Evolutionary conservation across 2,329 filamentous ascomycete genomes (phyloP), one percentile per base, ranked within the genome.

Genomic region (Aspergillus aculeatus): DNA sequence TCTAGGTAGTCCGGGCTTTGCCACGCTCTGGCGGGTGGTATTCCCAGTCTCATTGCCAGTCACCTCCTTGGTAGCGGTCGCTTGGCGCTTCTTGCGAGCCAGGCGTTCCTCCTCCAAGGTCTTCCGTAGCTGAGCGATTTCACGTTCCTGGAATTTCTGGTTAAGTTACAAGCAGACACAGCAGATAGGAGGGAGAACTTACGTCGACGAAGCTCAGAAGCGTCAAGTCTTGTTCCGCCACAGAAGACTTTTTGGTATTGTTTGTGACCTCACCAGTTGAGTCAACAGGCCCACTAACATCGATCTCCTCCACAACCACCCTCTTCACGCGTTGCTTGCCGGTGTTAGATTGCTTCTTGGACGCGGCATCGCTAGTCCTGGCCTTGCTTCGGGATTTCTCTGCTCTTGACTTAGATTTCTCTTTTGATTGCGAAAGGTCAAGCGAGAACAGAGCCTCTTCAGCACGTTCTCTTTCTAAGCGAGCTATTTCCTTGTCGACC

Each of bases 121-220:
- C 65, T 80, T 83, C 47, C 85, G 80, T 53, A 87, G 74, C 48
- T 79, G 76, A 31, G 81, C 80, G 65, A 86, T 81, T 55, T 83
- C 80, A 57, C 79, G 73, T 58, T 73, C 69, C 75, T 77, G 56
- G 7, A 23, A 19, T 6, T 55, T n/a, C 6, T 14, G 10, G 29
- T 38, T 19, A n/a, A 26, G 44, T 47, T 12, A 55, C 14, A 19
- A 19, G 53, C 16, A 9, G 11, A 14, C n/a, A n/a, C 6, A 9
- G 21, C 3, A 14, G n/a, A 5, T 47, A 14, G 6, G 10, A 21
- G 11, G 44, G 5, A 24, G 32, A n/a, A 71, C 73, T 70, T 54
- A 77, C 77, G 66, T 84, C 80, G 60, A 85, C 78, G 60, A 81
- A 80, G 70, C 82, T 86, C 53, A 87, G 67, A 60, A 84, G 74